Evolutionary conservation across 352 stramenopile genomes (phyloP).

Genomic region (Halophytophthora polymorphica): DNA sequence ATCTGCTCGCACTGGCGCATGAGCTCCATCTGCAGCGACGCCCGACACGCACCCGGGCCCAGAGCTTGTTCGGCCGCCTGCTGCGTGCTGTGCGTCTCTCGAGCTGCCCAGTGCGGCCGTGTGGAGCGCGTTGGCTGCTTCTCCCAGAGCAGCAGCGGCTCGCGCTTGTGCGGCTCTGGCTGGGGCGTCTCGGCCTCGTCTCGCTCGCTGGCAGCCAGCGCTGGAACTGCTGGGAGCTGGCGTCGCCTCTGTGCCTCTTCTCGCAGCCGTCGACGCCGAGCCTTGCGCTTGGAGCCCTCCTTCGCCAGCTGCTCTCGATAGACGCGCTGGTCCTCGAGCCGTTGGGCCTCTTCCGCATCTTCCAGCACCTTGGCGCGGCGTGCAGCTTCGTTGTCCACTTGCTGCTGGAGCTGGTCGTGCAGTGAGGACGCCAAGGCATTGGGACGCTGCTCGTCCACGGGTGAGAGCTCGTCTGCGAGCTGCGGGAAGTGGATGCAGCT

Average conservation of each 20-base stretch:
- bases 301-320: constrained; percentile 41
- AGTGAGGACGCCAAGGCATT: background rate
- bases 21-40: constrained; percentile 12
- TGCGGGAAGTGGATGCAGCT: constrained; percentile 29
- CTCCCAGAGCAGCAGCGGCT: constrained; percentile 22
- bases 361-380: constrained; percentile 26
- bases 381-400: constrained; percentile 25
- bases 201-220: constrained; percentile 4
- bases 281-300: constrained; percentile 44
- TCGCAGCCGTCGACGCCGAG: constrained; percentile 28
- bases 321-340: constrained; percentile 48
- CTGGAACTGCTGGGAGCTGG: constrained; percentile 5
- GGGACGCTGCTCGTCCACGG: constrained; percentile 5
- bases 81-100: constrained; percentile 19
- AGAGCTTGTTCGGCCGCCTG: no score
- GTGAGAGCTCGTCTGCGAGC: constrained; percentile 14
- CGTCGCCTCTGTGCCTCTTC: constrained; percentile 16
- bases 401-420: constrained; percentile 13
- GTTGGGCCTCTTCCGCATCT: constrained; percentile 30
- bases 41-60: background rate
- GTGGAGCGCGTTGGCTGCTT: constrained; percentile 12
- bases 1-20: constrained; percentile 23
- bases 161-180: constrained; percentile 2
- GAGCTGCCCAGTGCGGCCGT: constrained; percentile 16
- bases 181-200: background rate